phyloP scores from a whole-genome alignment of 441 rosid species.

The Populus hybrid region DNA sequence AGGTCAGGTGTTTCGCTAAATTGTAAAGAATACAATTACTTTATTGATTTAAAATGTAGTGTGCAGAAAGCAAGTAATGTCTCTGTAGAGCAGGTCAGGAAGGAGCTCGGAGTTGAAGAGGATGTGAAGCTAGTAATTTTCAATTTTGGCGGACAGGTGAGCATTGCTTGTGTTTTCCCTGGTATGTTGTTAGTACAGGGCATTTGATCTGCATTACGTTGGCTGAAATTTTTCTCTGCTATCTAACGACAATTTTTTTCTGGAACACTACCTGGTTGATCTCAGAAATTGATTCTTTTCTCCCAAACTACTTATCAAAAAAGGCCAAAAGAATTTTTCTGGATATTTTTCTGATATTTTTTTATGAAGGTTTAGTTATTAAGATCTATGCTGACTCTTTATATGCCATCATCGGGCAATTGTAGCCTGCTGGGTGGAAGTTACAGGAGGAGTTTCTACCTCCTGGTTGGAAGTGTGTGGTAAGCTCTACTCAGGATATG shows the following conservation, averaged over 20 bases:
- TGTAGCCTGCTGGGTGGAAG: constrained; percentile 98
- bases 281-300: not conserved
- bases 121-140: constrained; percentile 89
- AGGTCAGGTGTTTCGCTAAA: constrained; percentile 40
- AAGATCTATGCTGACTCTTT: not conserved
- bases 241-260: not conserved
- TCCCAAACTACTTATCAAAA: not conserved
- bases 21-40: too few species aligned
- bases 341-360: not conserved
- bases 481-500: constrained; percentile 33
- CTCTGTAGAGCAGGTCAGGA: not conserved
- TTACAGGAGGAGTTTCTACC: constrained; percentile 87
- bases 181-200: not conserved
- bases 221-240: not conserved
- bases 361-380: not conserved
- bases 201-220: not conserved
- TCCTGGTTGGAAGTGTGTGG: constrained; percentile 95
- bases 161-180: not conserved
- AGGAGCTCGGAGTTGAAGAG: constrained; percentile 80
- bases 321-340: too few species aligned
- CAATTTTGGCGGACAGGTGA: constrained; percentile 99
- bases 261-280: not conserved
- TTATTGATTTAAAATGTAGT: too few species aligned
- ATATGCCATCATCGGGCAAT: not conserved
- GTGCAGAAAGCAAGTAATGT: too few species aligned